A percentile compares a stretch with the other conserved stretches of the same genome.
Evolutionary conservation across 129 eudicot genomes (phyloP).

Genomic region (Tanacetum coccineum): DNA sequence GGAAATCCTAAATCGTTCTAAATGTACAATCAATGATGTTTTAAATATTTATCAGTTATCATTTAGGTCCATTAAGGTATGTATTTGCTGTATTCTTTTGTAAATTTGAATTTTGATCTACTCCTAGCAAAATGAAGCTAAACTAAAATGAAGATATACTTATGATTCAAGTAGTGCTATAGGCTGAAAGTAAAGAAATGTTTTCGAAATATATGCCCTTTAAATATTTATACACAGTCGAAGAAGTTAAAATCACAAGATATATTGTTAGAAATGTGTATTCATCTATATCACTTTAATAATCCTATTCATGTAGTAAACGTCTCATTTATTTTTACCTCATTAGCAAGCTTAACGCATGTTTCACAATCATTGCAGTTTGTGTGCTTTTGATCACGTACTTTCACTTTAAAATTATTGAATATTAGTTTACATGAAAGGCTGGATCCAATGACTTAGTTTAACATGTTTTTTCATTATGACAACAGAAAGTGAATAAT

Average conservation of each 20-base stretch:
- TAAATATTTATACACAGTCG: too few species aligned
- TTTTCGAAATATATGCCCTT: background rate
- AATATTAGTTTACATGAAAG: conserved; percentile 25
- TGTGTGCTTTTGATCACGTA: conserved; percentile 23
- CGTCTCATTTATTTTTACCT: too few species aligned
- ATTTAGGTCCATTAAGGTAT: too few species aligned
- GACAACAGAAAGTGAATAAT: conserved; percentile 50
- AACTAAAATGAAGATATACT: conserved; percentile 13
- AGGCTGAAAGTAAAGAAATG: background rate
- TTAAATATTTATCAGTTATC: too few species aligned
- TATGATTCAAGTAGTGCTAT: conserved; percentile 7
- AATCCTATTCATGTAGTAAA: conserved; percentile 14
- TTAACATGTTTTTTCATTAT: conserved; percentile 34
- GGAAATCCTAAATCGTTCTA: too few species aligned
- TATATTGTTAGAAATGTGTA: too few species aligned
- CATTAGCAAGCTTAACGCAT: conserved; percentile 11
- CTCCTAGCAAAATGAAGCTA: conserved; percentile 3
- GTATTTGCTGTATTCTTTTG: background rate
- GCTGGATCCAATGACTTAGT: conserved; percentile 52
- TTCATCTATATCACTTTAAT: background rate
- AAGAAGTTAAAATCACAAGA: too few species aligned
- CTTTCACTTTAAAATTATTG: conserved; percentile 23
- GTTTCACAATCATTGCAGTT: conserved; percentile 30
- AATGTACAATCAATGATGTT: too few species aligned
- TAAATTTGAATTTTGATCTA: conserved; percentile 16